Conservation (phyloP, 1,284 basidiomycete species). For the Tylopilus sp. region DNA sequence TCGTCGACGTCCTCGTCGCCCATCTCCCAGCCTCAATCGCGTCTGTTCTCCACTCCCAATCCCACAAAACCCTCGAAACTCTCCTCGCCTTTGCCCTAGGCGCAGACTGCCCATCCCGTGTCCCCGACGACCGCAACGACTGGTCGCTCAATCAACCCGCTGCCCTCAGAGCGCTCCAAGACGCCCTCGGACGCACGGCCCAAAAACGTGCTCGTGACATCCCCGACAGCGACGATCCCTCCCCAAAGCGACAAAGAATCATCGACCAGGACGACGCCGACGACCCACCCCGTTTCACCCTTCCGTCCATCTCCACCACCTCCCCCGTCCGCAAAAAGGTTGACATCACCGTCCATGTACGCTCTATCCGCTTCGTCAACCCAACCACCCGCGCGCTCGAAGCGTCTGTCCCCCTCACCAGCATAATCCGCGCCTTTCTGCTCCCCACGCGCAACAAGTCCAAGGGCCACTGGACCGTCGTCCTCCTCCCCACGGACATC, state of each 20-base stretch:
- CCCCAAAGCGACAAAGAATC: conserved; percentile 25
- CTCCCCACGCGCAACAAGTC: conserved; percentile 64
- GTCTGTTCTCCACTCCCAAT: not conserved
- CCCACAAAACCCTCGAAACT: conserved; percentile 14
- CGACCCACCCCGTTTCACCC: conserved; percentile 47
- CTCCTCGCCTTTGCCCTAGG: conserved; percentile 32
- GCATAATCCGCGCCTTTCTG: conserved; percentile 55
- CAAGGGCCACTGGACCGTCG: conserved; percentile 64
- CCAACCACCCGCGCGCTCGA: conserved; percentile 44
- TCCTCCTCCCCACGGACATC: conserved; percentile 51
- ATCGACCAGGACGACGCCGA: conserved; percentile 23
- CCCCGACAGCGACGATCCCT: conserved; percentile 10
- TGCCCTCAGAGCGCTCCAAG: conserved; percentile 24
- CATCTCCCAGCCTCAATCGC: conserved; percentile 21
- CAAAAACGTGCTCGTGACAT: conserved; percentile 24
- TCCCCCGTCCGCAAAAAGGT: conserved; percentile 70
- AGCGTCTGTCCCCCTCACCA: conserved; percentile 43
- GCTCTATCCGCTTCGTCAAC: conserved; percentile 48
- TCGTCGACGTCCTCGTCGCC: conserved; percentile 21
- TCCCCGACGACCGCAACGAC: conserved; percentile 12
- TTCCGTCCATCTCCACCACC: conserved; percentile 57
- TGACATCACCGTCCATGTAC: conserved; percentile 51
- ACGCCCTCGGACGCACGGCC: conserved; percentile 6
- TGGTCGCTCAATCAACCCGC: conserved; percentile 25
- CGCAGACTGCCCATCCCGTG: conserved; percentile 24